Percentiles rank a stretch among this genome's conserved stretches.
Evolutionary conservation across 2,329 filamentous ascomycete genomes (phyloP).

Genomic region (Metarhizium brunneum): DNA sequence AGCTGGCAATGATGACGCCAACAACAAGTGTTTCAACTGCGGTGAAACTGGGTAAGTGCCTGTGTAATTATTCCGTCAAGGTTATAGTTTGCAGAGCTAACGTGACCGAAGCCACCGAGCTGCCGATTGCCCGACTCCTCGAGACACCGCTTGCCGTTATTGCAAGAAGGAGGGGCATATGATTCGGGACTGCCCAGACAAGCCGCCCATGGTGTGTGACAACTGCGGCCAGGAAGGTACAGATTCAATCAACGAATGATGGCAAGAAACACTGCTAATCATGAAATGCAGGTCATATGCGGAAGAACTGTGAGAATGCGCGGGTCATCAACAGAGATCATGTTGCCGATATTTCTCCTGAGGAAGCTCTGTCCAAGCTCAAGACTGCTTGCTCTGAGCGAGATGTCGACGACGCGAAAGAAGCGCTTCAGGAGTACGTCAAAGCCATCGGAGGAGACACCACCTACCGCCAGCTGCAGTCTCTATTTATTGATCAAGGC

Average conservation of each 20-base stretch:
- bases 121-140: constrained; percentile 25
- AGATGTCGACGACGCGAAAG: constrained; percentile 56
- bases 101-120: constrained; percentile 16
- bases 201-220: constrained; percentile 44
- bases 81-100: constrained; percentile 3
- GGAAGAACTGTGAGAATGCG: constrained; percentile 47
- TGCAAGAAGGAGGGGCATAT: constrained; percentile 45
- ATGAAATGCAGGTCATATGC: constrained; percentile 39
- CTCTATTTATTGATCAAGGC: constrained; percentile 42
- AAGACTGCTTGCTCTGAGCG: constrained; percentile 38
- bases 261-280: constrained; percentile 7
- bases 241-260: constrained; percentile 5
- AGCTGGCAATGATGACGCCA: constrained; percentile 1
- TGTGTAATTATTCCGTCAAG: not conserved
- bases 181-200: constrained; percentile 53
- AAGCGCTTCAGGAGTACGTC: constrained; percentile 49
- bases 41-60: constrained; percentile 24
- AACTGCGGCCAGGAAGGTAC: constrained; percentile 54
- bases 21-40: constrained; percentile 27
- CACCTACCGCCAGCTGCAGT: constrained; percentile 53
- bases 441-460: constrained; percentile 45
- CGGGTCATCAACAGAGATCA: constrained; percentile 47
- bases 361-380: constrained; percentile 51
- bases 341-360: constrained; percentile 38
- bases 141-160: constrained; percentile 27